phyloP scores from a whole-genome alignment of 2,329 filamentous ascomycete genomes.

The Ceratocystis variospora region DNA sequence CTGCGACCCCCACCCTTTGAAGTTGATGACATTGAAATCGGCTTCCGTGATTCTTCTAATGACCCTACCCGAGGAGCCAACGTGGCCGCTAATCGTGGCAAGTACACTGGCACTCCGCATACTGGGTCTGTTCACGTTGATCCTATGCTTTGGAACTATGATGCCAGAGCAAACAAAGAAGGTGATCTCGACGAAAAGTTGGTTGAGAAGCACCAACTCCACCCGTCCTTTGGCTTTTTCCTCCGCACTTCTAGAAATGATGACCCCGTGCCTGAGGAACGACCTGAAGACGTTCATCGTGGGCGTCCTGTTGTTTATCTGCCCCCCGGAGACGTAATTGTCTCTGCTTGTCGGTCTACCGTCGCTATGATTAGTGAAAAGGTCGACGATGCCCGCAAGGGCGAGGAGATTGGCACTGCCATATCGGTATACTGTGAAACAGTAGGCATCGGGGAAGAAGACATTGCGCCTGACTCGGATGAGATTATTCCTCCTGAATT shows the following conservation, averaged over 20 bases:
- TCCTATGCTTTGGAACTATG: conserved; percentile 39
- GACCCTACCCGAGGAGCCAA: conserved; percentile 32
- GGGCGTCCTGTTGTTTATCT: conserved; percentile 38
- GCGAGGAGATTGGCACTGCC: conserved; percentile 26
- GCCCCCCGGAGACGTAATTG: conserved; percentile 32
- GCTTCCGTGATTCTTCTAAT: conserved; percentile 45
- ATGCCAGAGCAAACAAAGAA: conserved; percentile 35
- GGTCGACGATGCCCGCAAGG: conserved; percentile 26
- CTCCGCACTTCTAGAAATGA: conserved; percentile 36
- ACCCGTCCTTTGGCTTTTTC: conserved; percentile 42
- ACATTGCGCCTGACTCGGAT: conserved; percentile 20
- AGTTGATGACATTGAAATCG: conserved; percentile 42
- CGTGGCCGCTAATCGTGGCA: conserved; percentile 32
- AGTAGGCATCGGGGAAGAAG: conserved; percentile 22
- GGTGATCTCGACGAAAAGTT: conserved; percentile 39
- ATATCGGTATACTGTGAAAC: conserved; percentile 30
- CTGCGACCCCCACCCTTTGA: conserved; percentile 34
- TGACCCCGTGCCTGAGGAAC: conserved; percentile 23
- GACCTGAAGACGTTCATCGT: conserved; percentile 27
- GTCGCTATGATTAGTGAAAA: conserved; percentile 27
- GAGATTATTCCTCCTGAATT: conserved; percentile 25
- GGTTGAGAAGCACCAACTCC: conserved; percentile 37
- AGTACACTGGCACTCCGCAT: conserved; percentile 41
- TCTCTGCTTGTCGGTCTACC: conserved; percentile 36
- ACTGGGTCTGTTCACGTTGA: conserved; percentile 42